Base-by-base conservation (phyloP, 805 yeast species). In the Suhomyces sp. region DNA sequence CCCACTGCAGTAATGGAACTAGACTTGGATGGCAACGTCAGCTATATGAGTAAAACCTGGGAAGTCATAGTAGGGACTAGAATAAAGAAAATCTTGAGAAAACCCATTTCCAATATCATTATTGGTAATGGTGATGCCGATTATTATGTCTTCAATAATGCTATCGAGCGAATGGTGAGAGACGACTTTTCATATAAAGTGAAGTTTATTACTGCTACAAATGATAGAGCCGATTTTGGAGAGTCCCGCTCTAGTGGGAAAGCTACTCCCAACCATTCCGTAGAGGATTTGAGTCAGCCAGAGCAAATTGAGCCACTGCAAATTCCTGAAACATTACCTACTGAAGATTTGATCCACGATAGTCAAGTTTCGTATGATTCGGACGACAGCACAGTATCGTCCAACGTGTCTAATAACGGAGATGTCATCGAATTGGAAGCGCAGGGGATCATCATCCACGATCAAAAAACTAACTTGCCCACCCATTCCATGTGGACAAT, bases 401-500 rank as follows among this genome's bases (percentile, higher is more conserved):
- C 77, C 2, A 72, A 72, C 47, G 57, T 72, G 8, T 72, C 73
- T 2, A 83, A 85, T 17, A 83, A 84, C 59, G 87, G 86, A 6
- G 82, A 79, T 8, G 70, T 80, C 13, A 80, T 85, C 7, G 93
- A 89, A 57, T 72, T 92, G 39, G 98, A 93, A 66, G 98, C 97
- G 0, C 97, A 93, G 63, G 99, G 99, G 2, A 86, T 94, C 8
- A 67, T 93, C 19, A 85, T 94, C 7, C 87, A 83, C 56, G 87
- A 86, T 62, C 66, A 76, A 2, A 71, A 72, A 35, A 76, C 84
- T 0, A 74, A 78, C 13, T 64, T 78, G 35, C 92, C 93, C 1
- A 76, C 86, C 0, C 96, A 90, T 66, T 84, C 97, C 1, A 88
- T 94, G 88, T 93, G 98, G 98, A 84, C 93, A 3, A 77, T 94